Evolutionary conservation across 2,329 filamentous ascomycete genomes (phyloP).

Genomic region (Apiospora marii): DNA sequence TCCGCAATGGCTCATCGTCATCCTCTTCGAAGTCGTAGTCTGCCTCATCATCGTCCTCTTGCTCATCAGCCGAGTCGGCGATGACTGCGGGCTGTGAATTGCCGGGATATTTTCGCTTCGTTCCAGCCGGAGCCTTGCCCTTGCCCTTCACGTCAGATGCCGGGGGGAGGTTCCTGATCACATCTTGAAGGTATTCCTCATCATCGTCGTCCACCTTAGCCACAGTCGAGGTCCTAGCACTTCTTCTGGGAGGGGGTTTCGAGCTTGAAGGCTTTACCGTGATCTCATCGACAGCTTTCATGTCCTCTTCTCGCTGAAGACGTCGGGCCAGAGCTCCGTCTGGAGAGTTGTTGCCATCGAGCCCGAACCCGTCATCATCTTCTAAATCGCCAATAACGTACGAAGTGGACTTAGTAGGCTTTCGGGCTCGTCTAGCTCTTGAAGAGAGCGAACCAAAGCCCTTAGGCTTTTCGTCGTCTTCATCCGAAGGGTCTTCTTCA

Average conservation of each 20-base stretch:
- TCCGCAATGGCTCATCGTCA: conserved; percentile 28
- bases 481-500: conserved; percentile 29
- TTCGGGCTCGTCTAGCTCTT: conserved; percentile 37
- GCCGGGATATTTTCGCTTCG: conserved; percentile 21
- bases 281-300: conserved; percentile 21
- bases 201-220: conserved; percentile 22
- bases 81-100: background rate
- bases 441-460: conserved; percentile 27
- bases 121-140: conserved; percentile 22
- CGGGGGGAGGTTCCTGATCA: conserved; percentile 1
- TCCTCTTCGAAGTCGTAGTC: conserved; percentile 28
- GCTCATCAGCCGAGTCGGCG: conserved; percentile 24
- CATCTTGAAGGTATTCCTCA: background rate
- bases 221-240: conserved; percentile 24
- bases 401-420: conserved; percentile 28
- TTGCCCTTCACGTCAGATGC: conserved; percentile 27
- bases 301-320: conserved; percentile 39
- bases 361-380: conserved; percentile 31
- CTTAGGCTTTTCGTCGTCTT: conserved; percentile 52
- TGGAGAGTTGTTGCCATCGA: conserved; percentile 26
- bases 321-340: conserved; percentile 32
- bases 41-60: conserved; percentile 32
- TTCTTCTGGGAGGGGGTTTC: conserved; percentile 25
- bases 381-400: conserved; percentile 41
- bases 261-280: conserved; percentile 27